Conservation (phyloP, 2,329 filamentous ascomycete species). For the Tolypocladium nubicola region DNA sequence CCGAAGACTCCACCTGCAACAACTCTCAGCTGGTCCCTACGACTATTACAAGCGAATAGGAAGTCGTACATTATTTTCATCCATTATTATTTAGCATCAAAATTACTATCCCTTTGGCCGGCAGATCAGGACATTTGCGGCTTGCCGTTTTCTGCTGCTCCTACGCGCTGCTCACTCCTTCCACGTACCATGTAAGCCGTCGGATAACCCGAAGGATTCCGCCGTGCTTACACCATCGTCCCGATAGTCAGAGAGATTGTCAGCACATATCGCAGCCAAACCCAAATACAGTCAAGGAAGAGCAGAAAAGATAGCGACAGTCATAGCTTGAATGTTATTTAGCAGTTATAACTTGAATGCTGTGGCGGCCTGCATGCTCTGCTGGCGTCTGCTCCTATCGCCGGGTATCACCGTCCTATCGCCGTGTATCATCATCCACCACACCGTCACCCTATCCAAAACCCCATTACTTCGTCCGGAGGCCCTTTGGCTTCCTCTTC, state of each 20-base stretch:
- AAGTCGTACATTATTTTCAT: not conserved
- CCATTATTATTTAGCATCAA: not conserved
- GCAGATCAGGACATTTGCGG: too few relatives aligned
- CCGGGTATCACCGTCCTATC: conserved; percentile 4
- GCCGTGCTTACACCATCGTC: not conserved
- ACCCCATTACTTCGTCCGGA: conserved; percentile 42
- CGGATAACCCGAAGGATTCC: not conserved
- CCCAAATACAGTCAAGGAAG: not conserved
- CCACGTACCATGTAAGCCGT: not conserved
- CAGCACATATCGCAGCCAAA: not conserved
- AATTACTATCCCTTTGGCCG: too few relatives aligned
- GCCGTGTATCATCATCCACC: conserved; percentile 3
- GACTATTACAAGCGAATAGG: not conserved
- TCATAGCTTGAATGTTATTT: not conserved
- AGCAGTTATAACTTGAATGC: too few relatives aligned
- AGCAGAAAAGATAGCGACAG: not conserved
- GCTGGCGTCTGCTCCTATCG: not conserved
- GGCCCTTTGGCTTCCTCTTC: conserved; percentile 62
- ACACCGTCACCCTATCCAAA: not conserved
- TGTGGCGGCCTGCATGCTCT: too few relatives aligned
- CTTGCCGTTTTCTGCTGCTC: not conserved
- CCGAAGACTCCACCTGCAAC: not conserved
- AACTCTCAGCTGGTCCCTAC: not conserved
- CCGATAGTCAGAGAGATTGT: not conserved
- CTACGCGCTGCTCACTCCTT: not conserved